Evolutionary conservation across 2,329 filamentous ascomycete species (phyloP), one percentile per base, ranked within the genome.

Genomic region (Lanzia echinophila): DNA sequence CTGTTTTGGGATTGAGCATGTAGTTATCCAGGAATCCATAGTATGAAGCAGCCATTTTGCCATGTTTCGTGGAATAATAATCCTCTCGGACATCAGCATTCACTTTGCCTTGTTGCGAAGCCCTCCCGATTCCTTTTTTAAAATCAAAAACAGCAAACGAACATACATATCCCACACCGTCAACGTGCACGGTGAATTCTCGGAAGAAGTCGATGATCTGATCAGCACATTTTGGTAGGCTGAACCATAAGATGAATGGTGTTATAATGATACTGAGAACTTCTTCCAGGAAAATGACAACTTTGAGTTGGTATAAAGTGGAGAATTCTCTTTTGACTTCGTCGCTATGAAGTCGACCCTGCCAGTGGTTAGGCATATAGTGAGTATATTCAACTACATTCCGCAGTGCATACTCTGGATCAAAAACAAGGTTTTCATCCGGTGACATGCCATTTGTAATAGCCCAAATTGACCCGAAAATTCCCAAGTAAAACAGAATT

Each of bases 111-210:
- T 69, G 67, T 4, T 72, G 72, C n/a, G 71, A 70, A 39, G 73
- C 71, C 60, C 77, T 78, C 46, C 81, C 78, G 20, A 85, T 77
- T 22, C 85, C 87, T 68, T 90, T 92, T 70, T 95, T 91, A 73
- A 97, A 97, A 59, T 96, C 89, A 65, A 99, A 99, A 34, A 96
- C 90, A 3, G 94, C 94, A 72, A 96, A 97, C 1, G 92, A 96
- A 70, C 94, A 99, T 11, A 97, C 90, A 61, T 96, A 92, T 20
- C 94, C 94, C 34, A 99, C 79, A 0, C 94, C 94, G 66, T 99
- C 94, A 15, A 99, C 92, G 63, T 99, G 91, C 20, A 99, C 84
- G 0, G 94, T 97, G 63, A 97, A 96, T 68, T 99, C 94, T 38
- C 94, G 85, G 75, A 99, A 97, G 71, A 99, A 99, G 71, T 99